Evolutionary conservation across 768 basidiomycete genomes (phyloP), one percentile per base, ranked within the genome.

Genomic region (Panellus pusillus): DNA sequence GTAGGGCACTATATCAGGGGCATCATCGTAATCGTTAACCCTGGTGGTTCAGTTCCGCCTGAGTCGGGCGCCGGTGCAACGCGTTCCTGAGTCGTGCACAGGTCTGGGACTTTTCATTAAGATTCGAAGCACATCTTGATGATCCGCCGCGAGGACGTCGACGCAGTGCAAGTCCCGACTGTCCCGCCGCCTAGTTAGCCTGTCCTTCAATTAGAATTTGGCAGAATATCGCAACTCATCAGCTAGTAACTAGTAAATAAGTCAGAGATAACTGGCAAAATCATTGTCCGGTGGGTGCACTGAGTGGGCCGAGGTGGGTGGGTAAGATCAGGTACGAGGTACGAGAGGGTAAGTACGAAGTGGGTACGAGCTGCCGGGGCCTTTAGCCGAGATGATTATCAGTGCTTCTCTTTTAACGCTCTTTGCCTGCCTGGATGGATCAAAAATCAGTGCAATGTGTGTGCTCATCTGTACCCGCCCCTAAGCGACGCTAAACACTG

Each of bases 381-480:
- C 46, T 43, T 18, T 20, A 28, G 20, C 13, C 39, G 40, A 52
- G 55, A 57, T 57, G 55, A 57, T 57, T 57, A 57, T 52, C 55
- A 57, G 27, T 44, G 3, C 18, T 32, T 41, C n/a, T 4, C 41
- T 24, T 19, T 24, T 20, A 9, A 3, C 24, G 24, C 14, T 40
- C 39, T 40, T 9, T 40, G 24, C 24, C 24, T 24, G 24, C 39
- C 39, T 40, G 9, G 32, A 35, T 35, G 32, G 32, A 35, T 35
- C 32, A 35, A 35, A 18, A 17, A 31, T 45, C 29, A 45, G 18
- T 36, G 32, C 3, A 35, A 14, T 24, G 24, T 24, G 32, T 35
- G 32, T 11, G 32, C 32, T 35, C 32, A 35, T 35, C 32, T 14
- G 7, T 35, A 35, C 32, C 32, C 32, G 8, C 32, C 32, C 14